Conservation (phyloP, 2,329 filamentous ascomycete genomes). For the Ceratocystis papillata region DNA sequence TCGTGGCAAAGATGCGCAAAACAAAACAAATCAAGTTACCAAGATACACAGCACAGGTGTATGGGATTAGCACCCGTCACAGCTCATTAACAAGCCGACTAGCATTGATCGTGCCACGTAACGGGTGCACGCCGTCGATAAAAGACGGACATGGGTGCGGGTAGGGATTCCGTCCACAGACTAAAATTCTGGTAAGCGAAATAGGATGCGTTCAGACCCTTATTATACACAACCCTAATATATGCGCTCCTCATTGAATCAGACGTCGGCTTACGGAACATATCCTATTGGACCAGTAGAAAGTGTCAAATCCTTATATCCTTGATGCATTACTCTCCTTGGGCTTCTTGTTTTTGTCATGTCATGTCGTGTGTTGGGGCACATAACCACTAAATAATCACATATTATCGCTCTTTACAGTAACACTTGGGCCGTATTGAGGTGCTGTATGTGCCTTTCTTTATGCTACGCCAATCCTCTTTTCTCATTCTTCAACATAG, state of each 20-base stretch:
- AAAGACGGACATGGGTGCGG: neutral
- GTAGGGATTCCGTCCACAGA: neutral
- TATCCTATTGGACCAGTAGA: neutral
- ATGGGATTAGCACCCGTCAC: neutral
- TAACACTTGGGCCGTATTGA: neutral
- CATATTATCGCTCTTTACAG: neutral
- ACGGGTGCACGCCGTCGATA: neutral
- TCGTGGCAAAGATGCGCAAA: neutral
- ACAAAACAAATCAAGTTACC: neutral
- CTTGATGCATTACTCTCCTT: too few species aligned
- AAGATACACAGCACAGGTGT: slow-evolving; percentile 2
- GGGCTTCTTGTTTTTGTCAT: neutral
- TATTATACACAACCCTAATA: neutral
- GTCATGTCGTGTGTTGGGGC: too few species aligned
- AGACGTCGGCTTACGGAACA: neutral
- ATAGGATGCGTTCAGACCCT: neutral
- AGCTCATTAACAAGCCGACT: too few species aligned
- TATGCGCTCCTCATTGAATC: neutral
- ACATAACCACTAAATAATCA: too few species aligned
- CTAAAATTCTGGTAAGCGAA: neutral
- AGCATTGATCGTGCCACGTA: too few species aligned
- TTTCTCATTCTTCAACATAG: neutral
- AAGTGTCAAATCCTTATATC: too few species aligned
- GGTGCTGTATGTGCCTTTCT: neutral
- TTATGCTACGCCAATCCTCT: neutral